A percentile compares a stretch with the other conserved stretches of the same genome.
phyloP scores from a whole-genome alignment of 1,139 yeast species.

The Suhomyces panamericanus region DNA sequence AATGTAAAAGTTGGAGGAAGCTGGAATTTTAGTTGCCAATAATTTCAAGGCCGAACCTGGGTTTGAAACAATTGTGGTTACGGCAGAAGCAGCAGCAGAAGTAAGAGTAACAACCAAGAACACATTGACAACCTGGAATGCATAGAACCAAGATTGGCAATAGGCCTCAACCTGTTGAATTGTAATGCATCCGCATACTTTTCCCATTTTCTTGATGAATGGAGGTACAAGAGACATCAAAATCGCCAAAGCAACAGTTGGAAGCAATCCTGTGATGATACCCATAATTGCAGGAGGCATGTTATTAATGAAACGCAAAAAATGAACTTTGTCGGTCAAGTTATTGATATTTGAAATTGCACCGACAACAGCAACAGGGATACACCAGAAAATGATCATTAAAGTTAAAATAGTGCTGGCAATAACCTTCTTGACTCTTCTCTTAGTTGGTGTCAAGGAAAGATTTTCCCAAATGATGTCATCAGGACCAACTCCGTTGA shows the following conservation, averaged over 20 bases:
- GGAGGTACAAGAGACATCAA: conserved; percentile 80
- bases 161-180: conserved; percentile 70
- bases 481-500: conserved; percentile 63
- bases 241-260: conserved; percentile 64
- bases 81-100: conserved; percentile 75
- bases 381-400: conserved; percentile 76
- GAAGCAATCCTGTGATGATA: conserved; percentile 72
- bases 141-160: conserved; percentile 85
- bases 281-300: conserved; percentile 61
- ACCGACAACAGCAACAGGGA: conserved; percentile 86
- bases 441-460: conserved; percentile 41
- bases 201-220: conserved; percentile 67
- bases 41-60: conserved; percentile 58
- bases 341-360: conserved; percentile 71
- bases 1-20: conserved; percentile 67
- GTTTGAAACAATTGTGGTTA: conserved; percentile 50
- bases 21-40: conserved; percentile 62
- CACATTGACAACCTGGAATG: conserved; percentile 84
- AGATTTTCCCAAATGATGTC: conserved; percentile 85
- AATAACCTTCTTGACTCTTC: conserved; percentile 42
- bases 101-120: conserved; percentile 80
- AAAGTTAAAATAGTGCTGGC: conserved; percentile 48
- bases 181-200: conserved; percentile 69
- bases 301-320: conserved; percentile 62
- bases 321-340: conserved; percentile 58